Evolutionary conservation across 23 red algal genomes (phyloP).

Genomic region (Gracilaria gracilis): DNA sequence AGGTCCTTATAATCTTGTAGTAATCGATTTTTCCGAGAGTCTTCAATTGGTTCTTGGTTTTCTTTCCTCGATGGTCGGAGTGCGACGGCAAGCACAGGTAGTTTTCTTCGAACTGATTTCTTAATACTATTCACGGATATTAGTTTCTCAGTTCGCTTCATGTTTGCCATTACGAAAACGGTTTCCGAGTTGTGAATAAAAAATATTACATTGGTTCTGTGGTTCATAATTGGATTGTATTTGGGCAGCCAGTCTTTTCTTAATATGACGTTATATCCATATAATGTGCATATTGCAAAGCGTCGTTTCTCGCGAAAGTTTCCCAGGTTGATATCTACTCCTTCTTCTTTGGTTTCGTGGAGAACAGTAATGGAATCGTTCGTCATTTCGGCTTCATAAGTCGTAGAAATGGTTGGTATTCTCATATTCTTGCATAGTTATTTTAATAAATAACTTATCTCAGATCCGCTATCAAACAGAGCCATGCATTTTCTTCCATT

Average conservation of each 20-base stretch:
- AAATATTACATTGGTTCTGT: background rate
- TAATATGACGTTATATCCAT: constrained; percentile 40
- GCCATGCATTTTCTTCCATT: constrained; percentile 21
- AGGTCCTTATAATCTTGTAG: constrained; percentile 11
- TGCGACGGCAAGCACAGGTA: background rate
- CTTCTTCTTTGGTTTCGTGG: background rate
- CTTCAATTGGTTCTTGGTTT: background rate
- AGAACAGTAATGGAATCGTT: background rate
- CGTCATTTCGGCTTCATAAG: background rate
- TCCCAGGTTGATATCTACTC: background rate
- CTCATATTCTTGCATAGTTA: background rate
- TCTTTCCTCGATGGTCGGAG: background rate
- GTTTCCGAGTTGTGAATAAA: background rate
- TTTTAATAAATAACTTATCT: constrained; percentile 12
- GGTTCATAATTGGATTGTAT: constrained; percentile 22
- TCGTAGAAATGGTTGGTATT: background rate
- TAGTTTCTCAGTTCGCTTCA: background rate
- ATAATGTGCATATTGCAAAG: constrained; percentile 13
- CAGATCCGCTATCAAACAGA: constrained; percentile 4
- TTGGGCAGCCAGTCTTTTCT: background rate
- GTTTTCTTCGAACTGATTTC: background rate
- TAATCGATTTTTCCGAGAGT: background rate
- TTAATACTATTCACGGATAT: background rate
- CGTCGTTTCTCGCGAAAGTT: background rate
- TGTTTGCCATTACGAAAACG: background rate